Percentiles rank a stretch among this genome's conserved stretches.
These are phyloP conservation scores for Tieghemiomyces parasiticus DNA, from an alignment of 192 early-diverging fungal genomes.

Conservation along the genomic window DNA sequence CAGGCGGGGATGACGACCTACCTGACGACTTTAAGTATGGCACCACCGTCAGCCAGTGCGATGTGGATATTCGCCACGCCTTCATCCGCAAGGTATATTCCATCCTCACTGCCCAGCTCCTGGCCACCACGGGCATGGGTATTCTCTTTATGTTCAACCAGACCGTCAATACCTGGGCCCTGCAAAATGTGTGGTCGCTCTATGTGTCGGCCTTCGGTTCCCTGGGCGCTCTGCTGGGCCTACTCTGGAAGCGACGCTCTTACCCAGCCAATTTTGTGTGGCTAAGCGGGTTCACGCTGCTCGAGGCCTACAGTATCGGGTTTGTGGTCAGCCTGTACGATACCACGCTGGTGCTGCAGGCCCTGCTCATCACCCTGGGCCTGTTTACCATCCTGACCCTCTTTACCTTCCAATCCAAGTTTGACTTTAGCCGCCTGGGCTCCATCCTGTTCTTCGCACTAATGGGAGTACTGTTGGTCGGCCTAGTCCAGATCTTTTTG, in stretches of 20 bases:
- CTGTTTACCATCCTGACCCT: constrained; percentile 59
- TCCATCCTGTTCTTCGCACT: constrained; percentile 46
- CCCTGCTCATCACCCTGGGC: constrained; percentile 51
- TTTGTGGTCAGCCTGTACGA: constrained; percentile 49
- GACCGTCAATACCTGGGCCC: constrained; percentile 33
- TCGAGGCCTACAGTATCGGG: constrained; percentile 33
- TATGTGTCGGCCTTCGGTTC: constrained; percentile 34
- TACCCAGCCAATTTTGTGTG: constrained; percentile 45
- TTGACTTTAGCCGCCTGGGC: constrained; percentile 46
- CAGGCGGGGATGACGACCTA: constrained; percentile 19
- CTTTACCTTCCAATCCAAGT: constrained; percentile 63
- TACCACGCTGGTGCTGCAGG: constrained; percentile 49
- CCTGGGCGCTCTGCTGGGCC: constrained; percentile 26
- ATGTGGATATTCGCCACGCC: constrained; percentile 32
- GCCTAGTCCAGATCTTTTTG: constrained; percentile 51
- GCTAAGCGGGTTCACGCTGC: constrained; percentile 43
- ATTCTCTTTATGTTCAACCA: constrained; percentile 39
- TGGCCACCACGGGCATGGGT: constrained; percentile 35
- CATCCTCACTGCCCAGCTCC: constrained; percentile 46
- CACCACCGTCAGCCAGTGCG: constrained; percentile 26
- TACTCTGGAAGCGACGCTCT: constrained; percentile 42
- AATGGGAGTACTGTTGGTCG: constrained; percentile 39
- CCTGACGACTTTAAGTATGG: constrained; percentile 39
- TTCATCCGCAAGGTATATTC: constrained; percentile 61
- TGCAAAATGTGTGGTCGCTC: constrained; percentile 39